Evolutionary conservation across 2,329 filamentous ascomycete species (phyloP).

Genomic region (Calonectria crousiana): DNA sequence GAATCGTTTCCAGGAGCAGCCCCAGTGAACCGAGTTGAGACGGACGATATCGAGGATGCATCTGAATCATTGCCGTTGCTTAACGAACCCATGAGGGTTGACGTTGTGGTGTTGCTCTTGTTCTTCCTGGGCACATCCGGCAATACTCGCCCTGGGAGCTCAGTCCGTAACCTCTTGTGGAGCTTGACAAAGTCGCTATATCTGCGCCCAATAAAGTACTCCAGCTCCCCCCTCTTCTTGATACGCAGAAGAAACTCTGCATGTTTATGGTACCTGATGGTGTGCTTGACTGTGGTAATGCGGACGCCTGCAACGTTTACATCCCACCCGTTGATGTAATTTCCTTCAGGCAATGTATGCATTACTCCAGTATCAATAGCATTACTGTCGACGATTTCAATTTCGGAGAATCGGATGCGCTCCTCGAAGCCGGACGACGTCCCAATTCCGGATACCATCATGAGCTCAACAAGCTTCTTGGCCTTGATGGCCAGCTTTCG

Average conservation of each 20-base stretch:
- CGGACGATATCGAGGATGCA: slow-evolving; percentile 83
- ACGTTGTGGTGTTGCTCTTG: slow-evolving; percentile 79
- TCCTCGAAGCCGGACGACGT: slow-evolving; percentile 98
- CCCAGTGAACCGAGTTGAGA: slow-evolving; percentile 75
- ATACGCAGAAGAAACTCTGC: slow-evolving; percentile 93
- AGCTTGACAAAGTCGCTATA: slow-evolving; percentile 90
- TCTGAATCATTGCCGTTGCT: slow-evolving; percentile 77
- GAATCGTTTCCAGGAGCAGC: slow-evolving; percentile 38
- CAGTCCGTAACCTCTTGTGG: slow-evolving; percentile 82
- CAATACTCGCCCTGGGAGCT: slow-evolving; percentile 91
- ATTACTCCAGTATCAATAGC: slow-evolving; percentile 92
- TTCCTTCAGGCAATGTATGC: slow-evolving; percentile 88
- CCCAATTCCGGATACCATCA: slow-evolving; percentile 98
- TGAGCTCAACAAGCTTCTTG: slow-evolving; percentile 95
- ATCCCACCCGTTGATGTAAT: slow-evolving; percentile 96
- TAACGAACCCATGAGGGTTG: slow-evolving; percentile 65
- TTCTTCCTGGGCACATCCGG: slow-evolving; percentile 93
- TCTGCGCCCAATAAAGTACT: slow-evolving; percentile 84
- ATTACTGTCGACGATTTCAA: slow-evolving; percentile 94
- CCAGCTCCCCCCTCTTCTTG: slow-evolving; percentile 79
- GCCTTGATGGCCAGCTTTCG: slow-evolving; percentile 92
- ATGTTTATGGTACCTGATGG: slow-evolving; percentile 90
- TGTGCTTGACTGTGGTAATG: slow-evolving; percentile 83
- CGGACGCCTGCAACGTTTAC: slow-evolving; percentile 91
- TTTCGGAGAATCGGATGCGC: slow-evolving; percentile 94